A percentile compares a stretch with the other conserved stretches of the same genome.
These are phyloP conservation scores for Striga asiatica DNA, from an alignment of 257 asterid species.

Conservation along the genomic window DNA sequence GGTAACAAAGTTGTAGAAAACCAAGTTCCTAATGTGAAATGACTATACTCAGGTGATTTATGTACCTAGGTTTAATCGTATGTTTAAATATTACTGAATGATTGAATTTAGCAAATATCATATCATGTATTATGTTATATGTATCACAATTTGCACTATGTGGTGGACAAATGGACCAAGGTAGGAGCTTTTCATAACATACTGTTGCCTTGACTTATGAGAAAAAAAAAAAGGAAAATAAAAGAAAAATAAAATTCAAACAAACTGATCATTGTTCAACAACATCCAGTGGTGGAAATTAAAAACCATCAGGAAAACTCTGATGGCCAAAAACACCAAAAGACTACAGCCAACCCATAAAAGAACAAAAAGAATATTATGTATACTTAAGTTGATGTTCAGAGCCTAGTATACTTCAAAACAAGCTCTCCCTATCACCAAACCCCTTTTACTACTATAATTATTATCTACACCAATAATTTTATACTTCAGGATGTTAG, in stretches of 20 bases:
- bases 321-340: conserved; percentile 21
- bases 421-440: conserved; percentile 1
- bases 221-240: neutral
- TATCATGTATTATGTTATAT: too few relatives aligned
- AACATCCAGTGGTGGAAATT: neutral
- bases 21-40: too few relatives aligned
- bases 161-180: too few relatives aligned
- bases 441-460: conserved; percentile 11
- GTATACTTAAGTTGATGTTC: conserved; percentile 6
- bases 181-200: neutral
- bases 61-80: too few relatives aligned
- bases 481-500: neutral
- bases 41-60: too few relatives aligned
- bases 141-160: too few relatives aligned
- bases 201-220: neutral
- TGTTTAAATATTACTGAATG: too few relatives aligned
- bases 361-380: conserved; percentile 15
- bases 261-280: neutral
- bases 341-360: conserved; percentile 2
- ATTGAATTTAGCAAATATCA: too few relatives aligned
- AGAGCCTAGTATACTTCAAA: conserved; percentile 21
- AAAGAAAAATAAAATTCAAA: neutral
- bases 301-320: conserved; percentile 17
- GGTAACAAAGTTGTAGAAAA: too few relatives aligned
- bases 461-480: conserved; percentile 26